A percentile compares a stretch with the other conserved stretches of the same genome.
Conservation (phyloP, 768 basidiomycete species). For the Tricholoma furcatifolium region DNA sequence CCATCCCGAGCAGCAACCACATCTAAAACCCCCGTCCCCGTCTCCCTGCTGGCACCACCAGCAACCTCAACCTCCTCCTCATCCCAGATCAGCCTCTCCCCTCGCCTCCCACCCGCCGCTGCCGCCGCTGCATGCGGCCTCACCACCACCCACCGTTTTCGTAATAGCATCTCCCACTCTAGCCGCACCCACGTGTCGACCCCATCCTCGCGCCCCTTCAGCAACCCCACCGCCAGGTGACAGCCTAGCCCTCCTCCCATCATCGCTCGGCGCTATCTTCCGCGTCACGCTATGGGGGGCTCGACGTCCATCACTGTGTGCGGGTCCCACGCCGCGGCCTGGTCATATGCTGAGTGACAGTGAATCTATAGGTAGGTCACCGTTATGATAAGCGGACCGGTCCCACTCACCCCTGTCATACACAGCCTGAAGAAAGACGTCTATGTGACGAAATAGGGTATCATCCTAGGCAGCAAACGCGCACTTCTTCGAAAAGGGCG, state of each 20-base stretch:
- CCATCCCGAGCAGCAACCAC: neutral
- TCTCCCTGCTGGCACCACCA: neutral
- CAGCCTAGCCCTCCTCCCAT: constrained; percentile 4
- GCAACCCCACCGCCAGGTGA: constrained; percentile 7
- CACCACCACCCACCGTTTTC: constrained; percentile 6
- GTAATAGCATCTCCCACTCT: constrained; percentile 5
- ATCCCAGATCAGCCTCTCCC: constrained; percentile 1
- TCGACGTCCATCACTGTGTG: constrained; percentile 25
- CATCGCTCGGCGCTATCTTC: neutral
- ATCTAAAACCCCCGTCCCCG: too few relatives aligned
- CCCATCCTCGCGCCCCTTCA: constrained; percentile 7
- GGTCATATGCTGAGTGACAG: constrained; percentile 47
- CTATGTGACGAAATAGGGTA: constrained; percentile 46
- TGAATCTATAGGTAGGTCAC: constrained; percentile 39
- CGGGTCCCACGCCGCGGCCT: constrained; percentile 36
- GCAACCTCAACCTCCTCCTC: neutral
- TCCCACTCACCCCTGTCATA: constrained; percentile 38
- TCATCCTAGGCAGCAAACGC: constrained; percentile 20
- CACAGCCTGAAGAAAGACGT: constrained; percentile 57
- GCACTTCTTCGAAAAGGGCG: constrained; percentile 2
- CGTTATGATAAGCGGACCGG: constrained; percentile 39
- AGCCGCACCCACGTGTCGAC: constrained; percentile 7
- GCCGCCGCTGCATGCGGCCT: too few relatives aligned
- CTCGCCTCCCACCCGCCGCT: neutral
- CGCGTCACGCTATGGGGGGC: constrained; percentile 28